phyloP scores from a whole-genome alignment of 371 early-diverging fungal genomes.

The Batkoa obscura region DNA sequence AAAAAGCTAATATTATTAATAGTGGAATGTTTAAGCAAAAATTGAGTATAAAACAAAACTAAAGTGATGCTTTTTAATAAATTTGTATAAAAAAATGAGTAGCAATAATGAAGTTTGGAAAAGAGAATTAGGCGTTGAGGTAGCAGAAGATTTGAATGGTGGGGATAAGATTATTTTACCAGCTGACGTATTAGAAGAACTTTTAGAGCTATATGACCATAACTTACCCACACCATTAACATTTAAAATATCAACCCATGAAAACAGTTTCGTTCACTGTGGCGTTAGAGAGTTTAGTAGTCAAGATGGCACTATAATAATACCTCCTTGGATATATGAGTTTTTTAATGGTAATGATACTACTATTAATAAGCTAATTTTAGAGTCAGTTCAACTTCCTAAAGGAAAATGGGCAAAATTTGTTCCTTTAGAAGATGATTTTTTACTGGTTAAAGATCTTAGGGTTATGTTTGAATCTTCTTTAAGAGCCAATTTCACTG shows the following conservation, averaged over 20 bases:
- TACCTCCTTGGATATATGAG: conserved; percentile 37
- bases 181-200: neutral
- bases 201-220: neutral
- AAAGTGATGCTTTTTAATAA: too few species aligned
- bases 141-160: neutral
- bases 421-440: conserved; percentile 33
- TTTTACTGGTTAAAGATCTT: conserved; percentile 33
- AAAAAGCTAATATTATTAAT: too few species aligned
- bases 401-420: conserved; percentile 52
- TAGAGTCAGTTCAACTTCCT: conserved; percentile 25
- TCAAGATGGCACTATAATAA: conserved; percentile 19
- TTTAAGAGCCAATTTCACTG: conserved; percentile 47
- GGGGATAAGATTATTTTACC: neutral
- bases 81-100: too few species aligned
- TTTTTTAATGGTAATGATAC: conserved; percentile 17
- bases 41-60: too few species aligned
- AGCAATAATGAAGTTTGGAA: too few species aligned
- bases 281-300: conserved; percentile 63
- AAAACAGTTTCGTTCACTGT: conserved; percentile 22
- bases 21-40: too few species aligned
- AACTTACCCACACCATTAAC: conserved; percentile 42
- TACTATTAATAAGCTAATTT: conserved; percentile 22
- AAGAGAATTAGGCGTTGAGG: too few species aligned
- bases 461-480: conserved; percentile 51
- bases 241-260: conserved; percentile 33